Base-by-base conservation (phyloP, 176 grass and related monocot species). In the Calamus simplicifolius region DNA sequence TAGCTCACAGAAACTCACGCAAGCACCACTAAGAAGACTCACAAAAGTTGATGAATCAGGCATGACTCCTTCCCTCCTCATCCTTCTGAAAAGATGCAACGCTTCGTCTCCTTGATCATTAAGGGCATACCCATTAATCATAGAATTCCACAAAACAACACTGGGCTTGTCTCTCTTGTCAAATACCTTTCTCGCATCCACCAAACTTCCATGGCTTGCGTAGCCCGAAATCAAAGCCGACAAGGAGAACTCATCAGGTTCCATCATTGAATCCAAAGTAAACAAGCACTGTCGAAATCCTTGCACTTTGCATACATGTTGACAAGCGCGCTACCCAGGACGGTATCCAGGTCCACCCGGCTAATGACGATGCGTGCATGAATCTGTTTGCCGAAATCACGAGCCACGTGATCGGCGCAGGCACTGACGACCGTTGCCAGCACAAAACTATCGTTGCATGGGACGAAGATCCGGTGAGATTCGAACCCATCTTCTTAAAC, bases 231-330 rank as follows among this genome's bases (percentile, higher is more conserved):
- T 4, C 8, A 89, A 48, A 5, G 81, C 75, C 15, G 86, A 89
- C 15, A 85, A 50, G 1, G 81, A 85, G 68, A 85, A 81, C 16
- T 89, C 86, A 66, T 89, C 86, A 13, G 63, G 57, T 27, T 65
- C 67, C 6, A 61, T 16, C 54, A 79, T 72, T 7, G 56, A 48
- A 35, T 69, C 67, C 63, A 81, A 49, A 53, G 71, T 28, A 3
- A 8, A 16, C 12, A 57, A 57, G 81, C 86, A 50, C 62, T 79
- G 19, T 62, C 71, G 59, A 85, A 69, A 72, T 78, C 70, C 31
- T 72, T 58, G 38, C 81, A 89, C 58, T 89, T 89, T 25, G 74
- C 70, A 52, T 89, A 89, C 86, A 89, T 85, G 71, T 89, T 61
- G 28, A 79, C 69, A 68, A 89, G 62, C n/a, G 86, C 50, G 0